Conservation (phyloP, 257 asterid genomes). For the Sherardia arvensis region DNA sequence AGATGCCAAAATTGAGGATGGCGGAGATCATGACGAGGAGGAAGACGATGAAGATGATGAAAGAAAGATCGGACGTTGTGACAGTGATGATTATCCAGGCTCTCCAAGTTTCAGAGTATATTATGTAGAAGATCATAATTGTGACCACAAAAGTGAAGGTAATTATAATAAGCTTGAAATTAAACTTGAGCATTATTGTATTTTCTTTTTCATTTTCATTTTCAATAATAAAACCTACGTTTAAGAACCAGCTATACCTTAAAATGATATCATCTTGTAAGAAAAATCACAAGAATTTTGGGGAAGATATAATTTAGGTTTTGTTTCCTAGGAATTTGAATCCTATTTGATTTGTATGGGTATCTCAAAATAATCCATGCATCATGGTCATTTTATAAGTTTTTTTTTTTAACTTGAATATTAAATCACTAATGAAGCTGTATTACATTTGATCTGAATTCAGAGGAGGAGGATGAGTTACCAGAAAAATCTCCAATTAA, state of each 20-base stretch:
- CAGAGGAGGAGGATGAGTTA: not conserved
- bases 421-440: no score
- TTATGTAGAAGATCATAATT: not conserved
- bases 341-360: no score
- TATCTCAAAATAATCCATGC: not conserved
- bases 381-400: not conserved
- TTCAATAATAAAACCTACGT: not conserved
- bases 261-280: no score
- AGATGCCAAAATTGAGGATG: not conserved
- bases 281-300: no score
- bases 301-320: not conserved
- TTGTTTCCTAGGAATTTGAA: not conserved
- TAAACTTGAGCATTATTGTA: not conserved
- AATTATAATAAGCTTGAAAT: not conserved
- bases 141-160: not conserved
- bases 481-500: not conserved
- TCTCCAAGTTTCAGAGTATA: not conserved
- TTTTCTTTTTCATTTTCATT: no score
- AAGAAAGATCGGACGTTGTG: not conserved
- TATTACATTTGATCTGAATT: no score
- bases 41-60: not conserved
- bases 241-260: not conserved
- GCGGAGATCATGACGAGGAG: not conserved
- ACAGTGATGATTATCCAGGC: not conserved
- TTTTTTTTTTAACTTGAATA: no score